These are phyloP conservation scores for Akanthomyces muscarius DNA, from an alignment of 2,329 filamentous ascomycete species.

Conservation along the genomic window DNA sequence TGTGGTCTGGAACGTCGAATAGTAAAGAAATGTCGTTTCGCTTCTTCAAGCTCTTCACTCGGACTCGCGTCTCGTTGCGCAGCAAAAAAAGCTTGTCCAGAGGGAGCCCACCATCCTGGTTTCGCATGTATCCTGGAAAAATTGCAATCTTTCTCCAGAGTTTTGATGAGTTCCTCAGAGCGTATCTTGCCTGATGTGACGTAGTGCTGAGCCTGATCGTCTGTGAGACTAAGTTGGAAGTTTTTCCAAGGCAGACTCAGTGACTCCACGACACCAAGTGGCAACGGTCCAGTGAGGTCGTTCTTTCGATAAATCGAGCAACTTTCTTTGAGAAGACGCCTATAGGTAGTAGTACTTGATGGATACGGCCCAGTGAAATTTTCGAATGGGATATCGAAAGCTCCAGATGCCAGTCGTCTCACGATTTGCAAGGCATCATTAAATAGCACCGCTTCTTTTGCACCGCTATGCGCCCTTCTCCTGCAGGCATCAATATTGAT, in stretches of 20 bases:
- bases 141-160: conserved; percentile 1
- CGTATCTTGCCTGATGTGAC: not conserved
- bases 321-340: conserved; percentile 9
- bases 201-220: conserved; percentile 6
- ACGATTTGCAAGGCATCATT: not conserved
- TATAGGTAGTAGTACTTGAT: not conserved
- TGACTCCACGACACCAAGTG: conserved; percentile 8
- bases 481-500: conserved; percentile 10
- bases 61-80: not conserved
- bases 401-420: not conserved
- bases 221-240: conserved; percentile 8
- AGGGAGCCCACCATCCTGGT: conserved; percentile 11
- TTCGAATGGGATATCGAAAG: conserved; percentile 14
- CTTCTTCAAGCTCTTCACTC: conserved; percentile 2
- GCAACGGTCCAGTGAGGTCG: conserved; percentile 12
- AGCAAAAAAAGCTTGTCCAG: conserved; percentile 8
- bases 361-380: conserved; percentile 11
- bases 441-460: not conserved
- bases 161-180: not conserved
- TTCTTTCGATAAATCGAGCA: conserved; percentile 2
- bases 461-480: not conserved
- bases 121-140: not conserved
- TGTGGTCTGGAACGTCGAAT: conserved; percentile 7
- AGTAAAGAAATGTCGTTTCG: conserved; percentile 6
- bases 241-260: conserved; percentile 12